phyloP scores from a whole-genome alignment of 306 rosid species.

The Calophaca sinica region DNA sequence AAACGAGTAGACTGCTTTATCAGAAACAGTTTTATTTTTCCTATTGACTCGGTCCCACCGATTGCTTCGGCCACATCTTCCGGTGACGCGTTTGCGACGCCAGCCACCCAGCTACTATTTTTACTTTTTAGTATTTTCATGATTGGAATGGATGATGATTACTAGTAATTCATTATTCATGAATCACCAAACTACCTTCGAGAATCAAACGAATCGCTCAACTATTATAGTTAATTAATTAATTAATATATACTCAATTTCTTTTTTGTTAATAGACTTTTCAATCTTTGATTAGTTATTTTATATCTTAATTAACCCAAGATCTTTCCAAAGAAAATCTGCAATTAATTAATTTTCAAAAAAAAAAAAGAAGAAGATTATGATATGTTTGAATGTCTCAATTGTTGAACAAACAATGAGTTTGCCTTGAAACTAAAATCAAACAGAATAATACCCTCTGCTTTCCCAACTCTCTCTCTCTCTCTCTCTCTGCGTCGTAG shows the following conservation, averaged over 20 bases:
- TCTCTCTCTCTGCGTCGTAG: conserved; percentile 45
- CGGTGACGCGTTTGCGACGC: conserved; percentile 47
- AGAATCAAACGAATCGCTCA: conserved; percentile 1
- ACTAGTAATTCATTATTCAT: not conserved
- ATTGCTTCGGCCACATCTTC: conserved; percentile 33
- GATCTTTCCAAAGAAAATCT: not conserved
- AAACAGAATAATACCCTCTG: conserved; percentile 51
- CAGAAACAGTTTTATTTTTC: not conserved
- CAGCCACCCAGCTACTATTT: conserved; percentile 10
- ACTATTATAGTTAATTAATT: not conserved
- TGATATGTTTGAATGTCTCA: conserved; percentile 39
- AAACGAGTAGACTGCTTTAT: too few relatives aligned
- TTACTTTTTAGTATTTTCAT: too few relatives aligned
- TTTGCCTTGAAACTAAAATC: conserved; percentile 48
- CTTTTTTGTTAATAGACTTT: not conserved
- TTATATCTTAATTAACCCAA: not conserved
- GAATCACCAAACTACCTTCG: conserved; percentile 19
- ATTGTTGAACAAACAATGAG: conserved; percentile 50
- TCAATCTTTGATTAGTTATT: conserved; percentile 11
- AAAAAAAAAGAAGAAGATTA: not conserved
- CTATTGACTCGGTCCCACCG: conserved; percentile 57
- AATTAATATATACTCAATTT: not conserved
- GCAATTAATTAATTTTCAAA: conserved; percentile 1
- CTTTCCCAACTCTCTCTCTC: conserved; percentile 44
- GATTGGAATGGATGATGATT: not conserved